Base-by-base conservation (phyloP, 2,329 filamentous ascomycete genomes). In the Sphaerulina musiva region DNA sequence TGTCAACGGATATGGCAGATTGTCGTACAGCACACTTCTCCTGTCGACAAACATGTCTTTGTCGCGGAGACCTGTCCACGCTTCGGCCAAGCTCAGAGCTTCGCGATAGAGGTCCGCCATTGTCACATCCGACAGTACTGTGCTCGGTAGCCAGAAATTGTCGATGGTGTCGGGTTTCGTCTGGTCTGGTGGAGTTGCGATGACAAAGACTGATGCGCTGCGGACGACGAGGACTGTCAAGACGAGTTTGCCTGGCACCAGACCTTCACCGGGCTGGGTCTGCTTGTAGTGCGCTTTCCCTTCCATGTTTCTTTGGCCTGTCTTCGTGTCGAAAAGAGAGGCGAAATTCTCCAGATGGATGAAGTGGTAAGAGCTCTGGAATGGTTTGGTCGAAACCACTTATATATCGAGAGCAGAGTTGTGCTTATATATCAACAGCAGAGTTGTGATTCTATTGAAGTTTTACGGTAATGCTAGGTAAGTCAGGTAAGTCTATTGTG, bases 141-240 rank as follows among this genome's bases (percentile, higher is more conserved):
- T 48, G 12, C 20, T 32, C 11, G 46, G 46, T 10, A 48, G 46
- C 46, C 46, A 48, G 38, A 48, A 32, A 20, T 48, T 48, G 11
- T 41, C 39, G 6, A 41, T 17, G 7, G 6, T n/a, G 6, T 41
- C 39, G 39, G 39, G 32, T 1, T 34, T 41, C 7, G 11, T 17
- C 9, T 41, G 39, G 39, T 41, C 39, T 17, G 39, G 6, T 6
- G 11, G 14, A 6, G 14, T 41, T 6, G 39, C 14, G 39, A 41
- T 12, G 11, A 41, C 14, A n/a, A 41, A 17, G 6, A 41, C 12
- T n/a, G 39, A n/a, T 6, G 9, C 14, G 7, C 14, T 17, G 39
- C 14, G 7, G 6, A n/a, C 12, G 39, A 41, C 14, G 11, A 41
- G 39, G 11, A 41, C 11, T 6, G 39, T 41, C 11, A 41, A 17